Base-by-base conservation (phyloP, 805 yeast species). In the Yarrowia osloensis region DNA sequence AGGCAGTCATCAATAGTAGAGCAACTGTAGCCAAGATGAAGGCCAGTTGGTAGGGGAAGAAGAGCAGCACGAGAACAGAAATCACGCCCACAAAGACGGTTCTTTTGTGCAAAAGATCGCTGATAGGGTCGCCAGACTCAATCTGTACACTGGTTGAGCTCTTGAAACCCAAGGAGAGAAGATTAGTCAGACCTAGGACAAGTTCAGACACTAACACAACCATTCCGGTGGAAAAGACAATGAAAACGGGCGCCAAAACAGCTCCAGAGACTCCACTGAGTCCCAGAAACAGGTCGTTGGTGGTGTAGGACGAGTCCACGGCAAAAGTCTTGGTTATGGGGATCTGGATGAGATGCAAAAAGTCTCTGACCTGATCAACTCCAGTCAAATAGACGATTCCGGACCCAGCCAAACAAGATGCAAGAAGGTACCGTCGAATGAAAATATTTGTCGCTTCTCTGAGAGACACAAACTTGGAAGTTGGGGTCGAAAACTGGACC, bases 11-110 rank as follows among this genome's bases (percentile, higher is more conserved):
- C 17, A 82, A 72, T 0, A 79, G 70, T 73, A 91, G 97, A 1
- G 88, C 82, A 11, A 86, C 26, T 59, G 85, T 79, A 49, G 88
- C 82, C 8, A 89, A 81, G 7, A 85, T 78, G 72, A 83, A 90
- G 1, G 90, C 93, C 73, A 91, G 82, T 74, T 92, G 97, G 73
- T 87, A 92, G 0, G 97, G 97, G n/a, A 90, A 77, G 73, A 28
- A 46, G 15, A 65, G 24, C 4, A 47, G 19, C 13, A 35, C 66
- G 17, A 33, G 21, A 5, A 33, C 29, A 0, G 47, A 62, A 35
- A 63, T 42, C 13, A 28, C 22, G 9, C 8, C 33, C 44, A 44
- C 31, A 44, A 59, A 17, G 8, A 63, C 42, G 17, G 57, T 31
- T 29, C 66, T 15, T 8, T 46, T 44, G 19, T 33, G 50, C 2